Base-by-base conservation (phyloP, 2,329 filamentous ascomycete genomes). In the Apiospora aurea region DNA sequence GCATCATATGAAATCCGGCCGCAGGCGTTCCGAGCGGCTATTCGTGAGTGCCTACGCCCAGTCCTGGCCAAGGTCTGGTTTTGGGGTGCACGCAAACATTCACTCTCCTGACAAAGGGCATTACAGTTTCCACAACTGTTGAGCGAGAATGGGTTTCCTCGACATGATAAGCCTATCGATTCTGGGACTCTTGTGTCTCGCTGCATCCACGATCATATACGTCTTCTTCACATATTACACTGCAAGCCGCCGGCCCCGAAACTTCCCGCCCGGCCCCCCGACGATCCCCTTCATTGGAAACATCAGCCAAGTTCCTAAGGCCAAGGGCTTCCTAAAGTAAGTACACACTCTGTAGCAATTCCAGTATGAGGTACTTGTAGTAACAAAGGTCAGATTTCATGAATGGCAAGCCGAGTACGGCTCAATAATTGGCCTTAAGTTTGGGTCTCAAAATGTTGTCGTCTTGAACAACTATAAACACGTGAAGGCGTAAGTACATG, bases 201-300 rank as follows among this genome's bases (percentile, higher is more conserved):
- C 34, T 38, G 34, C 6, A 38, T 38, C 34, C 7, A 38, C 34
- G 34, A 38, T 38, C 34, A 38, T 38, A 38, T 38, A 38, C 34
- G 7, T 5, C 3, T 67, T 70, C 16, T 67, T 51, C 67, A 72
- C 51, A 38, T 70, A 70, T 41, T 72, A 64, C 26, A 51, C 70
- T 7, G 57, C 69, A 46, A 72, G 71, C 53, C 44, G 57, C 18
- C 71, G 71, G 18, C 71, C 71, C 38, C 24, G 57, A 34, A 43
- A 72, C n/a, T 72, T 77, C 68, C 76, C 76, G 18, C 76, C 73
- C 2, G 73, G 76, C 11, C 77, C 77, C 4, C 74, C 76, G 14
- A 67, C 70, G 7, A 46, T 77, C 4, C 74, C 75, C 1, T 41
- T 75, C 34, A 43, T 78, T 6, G 77, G 75, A 1, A 78, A 78